These are phyloP conservation scores for Cucurbita pepo DNA, from an alignment of 306 rosid species.

Conservation along the genomic window DNA sequence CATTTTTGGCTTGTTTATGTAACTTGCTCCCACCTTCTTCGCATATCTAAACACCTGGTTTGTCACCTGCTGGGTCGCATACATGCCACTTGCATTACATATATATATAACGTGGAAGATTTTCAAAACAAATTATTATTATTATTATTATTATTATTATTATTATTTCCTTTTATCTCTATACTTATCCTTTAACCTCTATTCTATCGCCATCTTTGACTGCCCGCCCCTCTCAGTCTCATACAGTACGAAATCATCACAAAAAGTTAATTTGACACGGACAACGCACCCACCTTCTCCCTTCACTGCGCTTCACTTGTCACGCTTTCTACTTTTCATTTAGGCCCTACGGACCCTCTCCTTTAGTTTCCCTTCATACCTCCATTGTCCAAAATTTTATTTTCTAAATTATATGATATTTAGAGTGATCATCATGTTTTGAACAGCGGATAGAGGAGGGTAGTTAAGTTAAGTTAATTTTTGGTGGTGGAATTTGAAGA, in stretches of 20 bases:
- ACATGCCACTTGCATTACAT: neutral
- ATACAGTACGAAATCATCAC: neutral
- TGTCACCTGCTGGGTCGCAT: conserved; percentile 39
- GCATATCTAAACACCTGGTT: conserved; percentile 84
- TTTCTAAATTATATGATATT: neutral
- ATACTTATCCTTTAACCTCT: neutral
- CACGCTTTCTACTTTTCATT: conserved; percentile 2
- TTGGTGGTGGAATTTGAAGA: neutral
- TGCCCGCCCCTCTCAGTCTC: neutral
- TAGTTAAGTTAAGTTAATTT: neutral
- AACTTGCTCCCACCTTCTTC: conserved; percentile 77
- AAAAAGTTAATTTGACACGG: neutral
- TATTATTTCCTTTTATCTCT: neutral
- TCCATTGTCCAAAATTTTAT: neutral
- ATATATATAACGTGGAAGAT: neutral
- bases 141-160: neutral
- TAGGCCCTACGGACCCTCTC: neutral
- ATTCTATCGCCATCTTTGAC: neutral
- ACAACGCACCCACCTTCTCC: neutral
- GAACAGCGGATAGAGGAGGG: neutral
- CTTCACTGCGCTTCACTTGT: neutral
- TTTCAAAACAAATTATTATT: neutral
- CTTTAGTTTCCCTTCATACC: neutral
- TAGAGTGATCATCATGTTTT: neutral
- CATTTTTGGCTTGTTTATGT: conserved; percentile 97